phyloP scores from a whole-genome alignment of 306 rosid species.

The Inga laurina region DNA sequence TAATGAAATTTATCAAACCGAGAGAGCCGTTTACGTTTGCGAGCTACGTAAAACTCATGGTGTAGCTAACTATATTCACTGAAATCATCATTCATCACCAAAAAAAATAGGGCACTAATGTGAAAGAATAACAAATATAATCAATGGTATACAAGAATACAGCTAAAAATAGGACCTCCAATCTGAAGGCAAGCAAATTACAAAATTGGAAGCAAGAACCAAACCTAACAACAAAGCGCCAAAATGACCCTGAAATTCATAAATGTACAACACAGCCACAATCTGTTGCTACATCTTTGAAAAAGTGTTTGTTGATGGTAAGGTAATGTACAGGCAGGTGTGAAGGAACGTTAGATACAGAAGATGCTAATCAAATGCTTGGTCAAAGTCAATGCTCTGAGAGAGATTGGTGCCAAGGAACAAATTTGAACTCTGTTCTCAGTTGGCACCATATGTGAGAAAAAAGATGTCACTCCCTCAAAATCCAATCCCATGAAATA shows the following conservation, averaged over 20 bases:
- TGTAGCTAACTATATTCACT: constrained; percentile 29
- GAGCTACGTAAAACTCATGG: not conserved
- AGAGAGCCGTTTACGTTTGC: not conserved
- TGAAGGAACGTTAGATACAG: constrained; percentile 31
- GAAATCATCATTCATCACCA: constrained; percentile 23
- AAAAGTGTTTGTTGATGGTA: constrained; percentile 29
- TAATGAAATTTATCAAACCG: not conserved
- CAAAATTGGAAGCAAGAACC: constrained; percentile 27
- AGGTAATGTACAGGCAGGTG: constrained; percentile 45
- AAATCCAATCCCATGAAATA: constrained; percentile 49
- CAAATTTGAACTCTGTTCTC: constrained; percentile 37
- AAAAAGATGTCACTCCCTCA: constrained; percentile 49
- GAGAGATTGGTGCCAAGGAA: constrained; percentile 42
- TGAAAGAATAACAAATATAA: constrained; percentile 50
- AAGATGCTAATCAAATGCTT: constrained; percentile 34
- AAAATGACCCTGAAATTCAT: constrained; percentile 32
- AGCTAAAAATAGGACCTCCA: constrained; percentile 42
- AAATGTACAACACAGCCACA: constrained; percentile 38
- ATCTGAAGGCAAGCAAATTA: constrained; percentile 37
- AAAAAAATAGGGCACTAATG: constrained; percentile 37
- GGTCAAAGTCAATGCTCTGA: constrained; percentile 22
- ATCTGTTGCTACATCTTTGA: constrained; percentile 31
- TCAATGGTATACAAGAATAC: constrained; percentile 27
- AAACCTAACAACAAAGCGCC: constrained; percentile 31
- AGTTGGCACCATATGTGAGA: constrained; percentile 40